phyloP scores from a whole-genome alignment of 1,284 basidiomycete species.

The Anthracocystis panici-leucophaei region DNA sequence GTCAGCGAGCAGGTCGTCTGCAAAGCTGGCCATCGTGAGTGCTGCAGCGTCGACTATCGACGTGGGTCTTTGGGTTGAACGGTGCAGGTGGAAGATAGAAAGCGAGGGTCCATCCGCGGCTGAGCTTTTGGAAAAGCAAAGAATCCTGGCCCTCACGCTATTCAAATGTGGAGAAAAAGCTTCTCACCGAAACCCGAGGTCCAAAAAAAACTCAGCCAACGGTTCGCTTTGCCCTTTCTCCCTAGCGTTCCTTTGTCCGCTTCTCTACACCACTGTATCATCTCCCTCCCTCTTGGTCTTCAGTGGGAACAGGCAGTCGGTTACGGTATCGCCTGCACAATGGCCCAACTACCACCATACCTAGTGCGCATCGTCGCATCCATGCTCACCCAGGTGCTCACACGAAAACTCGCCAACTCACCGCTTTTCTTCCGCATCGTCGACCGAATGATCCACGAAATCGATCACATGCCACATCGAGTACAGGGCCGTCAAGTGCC shows the following conservation, averaged over 20 bases:
- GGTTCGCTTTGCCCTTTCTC: background rate
- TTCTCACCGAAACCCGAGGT: constrained; percentile 19
- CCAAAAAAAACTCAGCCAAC: constrained; percentile 33
- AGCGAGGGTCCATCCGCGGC: constrained; percentile 17
- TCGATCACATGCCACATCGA: constrained; percentile 58
- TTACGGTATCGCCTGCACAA: background rate
- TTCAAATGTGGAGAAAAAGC: constrained; percentile 24
- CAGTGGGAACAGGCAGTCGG: background rate
- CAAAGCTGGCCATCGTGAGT: constrained; percentile 72
- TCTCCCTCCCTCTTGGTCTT: background rate
- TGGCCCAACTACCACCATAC: constrained; percentile 58
- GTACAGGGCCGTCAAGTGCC: constrained; percentile 55
- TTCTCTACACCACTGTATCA: background rate
- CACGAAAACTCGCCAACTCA: constrained; percentile 51
- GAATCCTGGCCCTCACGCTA: constrained; percentile 12
- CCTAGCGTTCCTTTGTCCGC: background rate
- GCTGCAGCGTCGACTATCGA: background rate
- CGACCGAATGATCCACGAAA: constrained; percentile 61
- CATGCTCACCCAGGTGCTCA: constrained; percentile 54
- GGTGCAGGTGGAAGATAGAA: constrained; percentile 1
- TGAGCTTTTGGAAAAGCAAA: background rate
- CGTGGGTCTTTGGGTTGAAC: background rate
- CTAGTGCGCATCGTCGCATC: constrained; percentile 55
- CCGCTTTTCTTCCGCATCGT: constrained; percentile 58
- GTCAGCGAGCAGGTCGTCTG: constrained; percentile 88